Evolutionary conservation across 139 green algal species (phyloP), one percentile per base, ranked within the genome.

Genomic region (Ostreobium quekettii): DNA sequence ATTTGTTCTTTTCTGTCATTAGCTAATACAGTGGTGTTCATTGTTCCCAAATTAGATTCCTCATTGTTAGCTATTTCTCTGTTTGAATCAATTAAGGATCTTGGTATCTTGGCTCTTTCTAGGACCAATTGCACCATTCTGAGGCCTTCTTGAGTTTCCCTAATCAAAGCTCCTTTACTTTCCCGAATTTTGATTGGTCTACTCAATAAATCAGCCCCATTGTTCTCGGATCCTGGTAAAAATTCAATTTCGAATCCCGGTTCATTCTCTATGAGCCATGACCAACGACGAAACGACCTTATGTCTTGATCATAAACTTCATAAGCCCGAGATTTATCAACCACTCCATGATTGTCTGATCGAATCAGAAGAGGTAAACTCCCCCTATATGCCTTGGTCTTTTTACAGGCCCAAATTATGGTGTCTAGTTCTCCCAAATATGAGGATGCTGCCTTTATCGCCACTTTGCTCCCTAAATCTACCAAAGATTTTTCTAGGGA

Each of bases 321-420:
- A n/a, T 33, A 31, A 37, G n/a, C 15, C 24, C 47, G 8, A 31
- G 47, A 19, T 19, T 66, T 38, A 8, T 66, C 24, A 7, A 37
- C n/a, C 29, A 66, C 26, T 15, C 31, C 28, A 4, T 48, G 19
- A 39, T 42, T 66, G 24, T 66, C 59, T 7, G 59, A 32, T 15
- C 19, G 6, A 5, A 66, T n/a, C 6, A 39, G 8, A 7, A 42
- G 8, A 4, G 19, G 26, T 6, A 47, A 5, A 4, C 5, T 39
- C 24, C 59, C 59, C 24, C 59, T 66, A 8, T 47, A 42, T 7
- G n/a, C 29, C 29, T 66, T 66, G 5, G 59, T 66, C 24, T 7
- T 5, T 30, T 66, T 66, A 19, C 59, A 66, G 15, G 59, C n/a
- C 59, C 59, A 66, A n/a, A 66, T 19, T 28, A 66, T 39, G 26